Conservation (phyloP, 306 rosid genomes). For the Rosa chinensis region DNA sequence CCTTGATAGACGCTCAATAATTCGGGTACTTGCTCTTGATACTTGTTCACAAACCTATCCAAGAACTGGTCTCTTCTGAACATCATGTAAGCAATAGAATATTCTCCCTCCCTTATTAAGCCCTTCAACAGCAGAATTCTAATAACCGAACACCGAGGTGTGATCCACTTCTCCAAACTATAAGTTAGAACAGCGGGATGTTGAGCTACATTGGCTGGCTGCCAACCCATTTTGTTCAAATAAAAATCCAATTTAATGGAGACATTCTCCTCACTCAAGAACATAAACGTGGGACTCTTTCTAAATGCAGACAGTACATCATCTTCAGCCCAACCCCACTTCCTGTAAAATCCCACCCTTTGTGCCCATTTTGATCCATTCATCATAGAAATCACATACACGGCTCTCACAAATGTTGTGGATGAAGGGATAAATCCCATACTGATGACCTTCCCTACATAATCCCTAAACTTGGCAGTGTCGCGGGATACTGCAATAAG, state of each 20-base stretch:
- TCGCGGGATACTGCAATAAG: neutral
- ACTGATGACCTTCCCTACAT: neutral
- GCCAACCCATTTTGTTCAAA: conserved; percentile 2
- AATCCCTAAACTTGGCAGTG: neutral
- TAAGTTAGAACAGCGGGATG: neutral
- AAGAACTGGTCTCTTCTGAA: neutral
- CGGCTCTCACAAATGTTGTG: neutral
- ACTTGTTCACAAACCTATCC: neutral
- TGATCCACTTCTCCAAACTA: conserved; percentile 3
- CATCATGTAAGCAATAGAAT: neutral
- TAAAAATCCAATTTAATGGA: neutral
- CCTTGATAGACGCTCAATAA: neutral
- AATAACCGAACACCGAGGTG: neutral
- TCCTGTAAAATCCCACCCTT: neutral
- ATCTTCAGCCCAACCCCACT: neutral
- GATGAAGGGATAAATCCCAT: neutral
- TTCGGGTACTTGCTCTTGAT: neutral
- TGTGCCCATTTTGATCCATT: neutral
- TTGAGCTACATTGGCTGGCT: neutral
- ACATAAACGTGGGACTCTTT: neutral
- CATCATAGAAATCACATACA: neutral
- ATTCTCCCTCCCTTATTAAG: neutral
- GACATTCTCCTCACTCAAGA: neutral
- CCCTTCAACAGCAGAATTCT: neutral
- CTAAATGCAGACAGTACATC: neutral